These are phyloP conservation scores for Linderina pennispora DNA, from an alignment of 192 early-diverging fungal species.

Conservation along the genomic window DNA sequence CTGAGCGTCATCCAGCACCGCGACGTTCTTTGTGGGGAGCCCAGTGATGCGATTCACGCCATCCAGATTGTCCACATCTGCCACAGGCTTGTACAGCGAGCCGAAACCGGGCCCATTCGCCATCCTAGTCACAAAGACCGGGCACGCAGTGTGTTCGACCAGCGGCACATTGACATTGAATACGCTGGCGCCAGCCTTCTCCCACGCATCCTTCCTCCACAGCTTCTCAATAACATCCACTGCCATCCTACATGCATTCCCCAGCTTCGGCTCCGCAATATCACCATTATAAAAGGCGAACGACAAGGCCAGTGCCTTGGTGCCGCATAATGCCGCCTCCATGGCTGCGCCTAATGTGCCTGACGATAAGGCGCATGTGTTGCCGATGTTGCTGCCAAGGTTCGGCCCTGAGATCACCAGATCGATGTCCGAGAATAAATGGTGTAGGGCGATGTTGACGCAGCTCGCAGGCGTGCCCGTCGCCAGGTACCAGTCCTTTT, in stretches of 20 bases:
- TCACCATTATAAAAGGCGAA: constrained; percentile 23
- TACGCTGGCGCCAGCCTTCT: background rate
- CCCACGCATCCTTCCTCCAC: constrained; percentile 13
- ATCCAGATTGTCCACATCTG: too few species aligned
- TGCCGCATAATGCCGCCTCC: constrained; percentile 12
- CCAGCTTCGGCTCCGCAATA: constrained; percentile 12
- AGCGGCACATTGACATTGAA: constrained; percentile 27
- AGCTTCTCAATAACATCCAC: constrained; percentile 13
- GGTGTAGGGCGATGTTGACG: constrained; percentile 25
- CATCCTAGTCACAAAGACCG: constrained; percentile 14
- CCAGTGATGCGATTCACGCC: constrained; percentile 5
- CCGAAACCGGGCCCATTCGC: constrained; percentile 10
- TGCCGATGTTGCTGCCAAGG: constrained; percentile 24
- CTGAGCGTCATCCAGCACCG: too few species aligned
- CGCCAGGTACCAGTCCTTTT: constrained; percentile 15
- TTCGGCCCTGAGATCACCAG: constrained; percentile 34
- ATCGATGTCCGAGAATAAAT: constrained; percentile 23
- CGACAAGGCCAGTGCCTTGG: constrained; percentile 10
- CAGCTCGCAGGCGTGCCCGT: constrained; percentile 19
- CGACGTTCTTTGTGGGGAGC: background rate
- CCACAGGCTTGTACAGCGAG: constrained; percentile 12
- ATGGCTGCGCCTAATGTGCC: constrained; percentile 26
- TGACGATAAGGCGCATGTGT: constrained; percentile 19
- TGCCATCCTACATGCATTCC: constrained; percentile 9
- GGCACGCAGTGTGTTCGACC: background rate